Evolutionary conservation across 495 filamentous ascomycete genomes (phyloP), one percentile per base, ranked within the genome.

Genomic region (Trichoderma parareesei): DNA sequence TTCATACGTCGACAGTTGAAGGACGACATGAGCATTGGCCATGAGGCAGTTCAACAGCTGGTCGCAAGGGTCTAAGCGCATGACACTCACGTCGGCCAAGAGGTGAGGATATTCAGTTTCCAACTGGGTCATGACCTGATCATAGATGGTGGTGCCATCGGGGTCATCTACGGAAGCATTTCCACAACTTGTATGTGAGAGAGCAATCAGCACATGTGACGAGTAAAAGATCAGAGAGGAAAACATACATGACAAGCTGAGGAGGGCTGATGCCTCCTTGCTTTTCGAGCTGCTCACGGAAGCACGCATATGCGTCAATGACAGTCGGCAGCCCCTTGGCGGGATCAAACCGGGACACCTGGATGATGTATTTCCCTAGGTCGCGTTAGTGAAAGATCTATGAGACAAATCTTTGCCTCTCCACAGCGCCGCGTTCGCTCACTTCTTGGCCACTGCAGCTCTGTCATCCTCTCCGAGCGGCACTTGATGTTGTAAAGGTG

Each of bases 121-220:
- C 49, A 94, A 80, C 66, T 87, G 81, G 14, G 79, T 72, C 69
- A 93, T 83, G 48, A 85, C 87, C 64, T 87, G 71, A 67, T 92
- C 88, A 69, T 88, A 91, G 69, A 95, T 87, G 16, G 84, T 67
- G 2, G 84, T 83, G 20, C 86, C 89, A 64, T 96, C 91, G 0
- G 92, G 92, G 66, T 95, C 92, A 70, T 96, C 92, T 44, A 95
- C 84, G 0, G 90, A 92, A 59, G 89, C 87, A 69, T 95, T 92
- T 9, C 91, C 91, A 68, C 75, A 76, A 37, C 71, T 74, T 41
- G 48, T 57, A 13, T 10, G 9, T 35, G 10, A 9, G 7, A 7
- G n/a, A 14, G 27, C 27, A 35, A 55, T 55, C 7, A 55, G 7
- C 11, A 55, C 44, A 11, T 13, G 62, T 20, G 20, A 4, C 2